phyloP scores from a whole-genome alignment of 768 basidiomycete genomes.

The Amanita pseudoporphyria region DNA sequence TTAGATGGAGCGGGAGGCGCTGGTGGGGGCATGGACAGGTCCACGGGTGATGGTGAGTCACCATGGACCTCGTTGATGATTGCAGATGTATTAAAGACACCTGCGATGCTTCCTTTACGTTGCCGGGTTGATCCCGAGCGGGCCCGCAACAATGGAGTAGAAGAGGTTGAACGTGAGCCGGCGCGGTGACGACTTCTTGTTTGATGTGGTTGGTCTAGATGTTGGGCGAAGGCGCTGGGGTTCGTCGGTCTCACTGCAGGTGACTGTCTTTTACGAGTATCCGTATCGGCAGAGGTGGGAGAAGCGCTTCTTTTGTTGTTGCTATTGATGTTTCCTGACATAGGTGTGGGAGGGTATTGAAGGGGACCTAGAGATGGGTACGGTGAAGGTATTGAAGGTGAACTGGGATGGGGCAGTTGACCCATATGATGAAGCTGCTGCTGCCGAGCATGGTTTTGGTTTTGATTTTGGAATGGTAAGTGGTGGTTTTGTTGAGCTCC shows the following conservation, averaged over 20 bases:
- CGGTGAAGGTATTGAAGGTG: constrained; percentile 10
- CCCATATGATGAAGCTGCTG: constrained; percentile 5
- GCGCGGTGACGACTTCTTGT: constrained; percentile 18
- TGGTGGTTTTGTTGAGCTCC: constrained; percentile 36
- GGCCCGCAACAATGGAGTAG: constrained; percentile 43
- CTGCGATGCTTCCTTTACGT: constrained; percentile 31
- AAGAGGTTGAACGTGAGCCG: constrained; percentile 45
- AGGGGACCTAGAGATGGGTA: neutral
- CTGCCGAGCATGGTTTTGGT: neutral
- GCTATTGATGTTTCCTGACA: constrained; percentile 3
- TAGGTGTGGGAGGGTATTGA: neutral
- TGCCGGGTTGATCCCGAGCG: constrained; percentile 25
- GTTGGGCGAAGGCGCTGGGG: constrained; percentile 7
- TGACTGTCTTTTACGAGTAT: constrained; percentile 44
- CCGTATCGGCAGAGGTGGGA: constrained; percentile 42
- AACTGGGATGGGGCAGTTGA: constrained; percentile 3
- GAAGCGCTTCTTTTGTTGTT: constrained; percentile 49
- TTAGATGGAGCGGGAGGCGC: constrained; percentile 29
- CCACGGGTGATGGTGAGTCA: constrained; percentile 81
- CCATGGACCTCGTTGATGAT: constrained; percentile 20
- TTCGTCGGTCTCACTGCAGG: constrained; percentile 35
- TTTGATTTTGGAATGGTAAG: neutral
- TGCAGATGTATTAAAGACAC: neutral
- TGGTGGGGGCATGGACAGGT: constrained; percentile 83
- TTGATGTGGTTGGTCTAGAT: constrained; percentile 10